Percentiles rank a stretch among this genome's conserved stretches.
Evolutionary conservation across 2,329 filamentous ascomycete species (phyloP).

Genomic region (Cercospora sojina): DNA sequence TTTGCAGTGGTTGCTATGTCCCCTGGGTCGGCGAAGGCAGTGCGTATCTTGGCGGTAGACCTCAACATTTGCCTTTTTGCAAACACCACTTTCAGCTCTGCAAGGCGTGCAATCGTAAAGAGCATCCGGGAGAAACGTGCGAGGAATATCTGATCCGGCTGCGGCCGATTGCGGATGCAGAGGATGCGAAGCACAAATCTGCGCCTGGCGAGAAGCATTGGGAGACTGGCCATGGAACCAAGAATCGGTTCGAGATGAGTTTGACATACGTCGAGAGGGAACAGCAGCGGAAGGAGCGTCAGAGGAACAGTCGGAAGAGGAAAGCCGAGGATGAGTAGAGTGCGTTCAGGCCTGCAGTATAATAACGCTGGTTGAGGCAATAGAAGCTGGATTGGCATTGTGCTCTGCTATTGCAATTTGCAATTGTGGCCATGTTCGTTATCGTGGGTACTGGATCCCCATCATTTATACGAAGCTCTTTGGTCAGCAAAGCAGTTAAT

Average conservation of each 20-base stretch:
- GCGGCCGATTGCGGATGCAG: constrained; percentile 2
- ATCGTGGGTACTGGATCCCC: not conserved
- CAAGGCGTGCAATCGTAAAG: not conserved
- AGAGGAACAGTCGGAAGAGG: not conserved
- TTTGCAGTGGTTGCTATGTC: constrained; percentile 19
- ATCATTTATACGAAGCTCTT: not conserved
- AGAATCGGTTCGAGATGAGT: constrained; percentile 8
- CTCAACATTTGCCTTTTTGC: constrained; percentile 2
- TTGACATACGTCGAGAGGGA: not conserved
- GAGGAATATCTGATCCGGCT: not conserved
- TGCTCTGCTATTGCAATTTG: not conserved
- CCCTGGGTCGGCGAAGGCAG: constrained; percentile 20
- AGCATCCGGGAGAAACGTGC: not conserved
- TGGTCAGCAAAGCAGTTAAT: not conserved
- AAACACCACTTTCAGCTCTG: constrained; percentile 7
- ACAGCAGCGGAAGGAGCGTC: not conserved
- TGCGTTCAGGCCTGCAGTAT: not conserved
- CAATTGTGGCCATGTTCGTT: not conserved
- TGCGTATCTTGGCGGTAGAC: constrained; percentile 2
- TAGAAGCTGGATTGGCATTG: not conserved
- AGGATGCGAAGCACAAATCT: not conserved
- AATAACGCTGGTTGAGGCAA: not conserved
- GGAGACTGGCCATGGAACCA: constrained; percentile 6
- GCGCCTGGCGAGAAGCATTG: constrained; percentile 6
- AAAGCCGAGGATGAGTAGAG: not conserved